phyloP scores from a whole-genome alignment of 805 yeast genomes.

The Ogataea chonburiensis region DNA sequence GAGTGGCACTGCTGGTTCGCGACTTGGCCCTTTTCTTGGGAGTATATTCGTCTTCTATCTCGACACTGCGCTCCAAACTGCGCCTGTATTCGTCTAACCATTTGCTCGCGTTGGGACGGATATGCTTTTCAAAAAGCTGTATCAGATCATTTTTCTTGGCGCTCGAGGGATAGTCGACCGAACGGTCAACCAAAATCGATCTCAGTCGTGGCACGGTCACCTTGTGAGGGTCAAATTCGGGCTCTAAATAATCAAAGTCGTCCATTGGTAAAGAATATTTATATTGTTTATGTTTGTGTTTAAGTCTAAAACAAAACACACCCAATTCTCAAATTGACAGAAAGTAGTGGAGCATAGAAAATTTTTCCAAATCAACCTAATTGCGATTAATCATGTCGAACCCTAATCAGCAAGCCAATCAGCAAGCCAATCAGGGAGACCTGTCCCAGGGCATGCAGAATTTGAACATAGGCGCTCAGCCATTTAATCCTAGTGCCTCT shows the following conservation, averaged over 20 bases:
- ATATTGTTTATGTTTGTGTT: constrained; percentile 8
- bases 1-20: constrained; percentile 4
- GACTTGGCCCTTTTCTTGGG: constrained; percentile 1
- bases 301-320: constrained; percentile 11
- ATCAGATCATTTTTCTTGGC: constrained; percentile 71
- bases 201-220: constrained; percentile 71
- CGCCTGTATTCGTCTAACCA: constrained; percentile 36
- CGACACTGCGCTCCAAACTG: constrained; percentile 5
- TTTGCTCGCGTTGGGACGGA: constrained; percentile 47
- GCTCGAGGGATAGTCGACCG: constrained; percentile 56
- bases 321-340: constrained; percentile 9
- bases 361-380: constrained; percentile 8
- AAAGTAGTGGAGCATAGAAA: constrained; percentile 10
- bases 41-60: constrained; percentile 5
- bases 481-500: constrained; percentile 50
- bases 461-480: constrained; percentile 38
- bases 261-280: too few relatives aligned
- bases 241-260: constrained; percentile 35
- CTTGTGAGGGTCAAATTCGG: constrained; percentile 62
- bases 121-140: constrained; percentile 52
- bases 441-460: constrained; percentile 45
- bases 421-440: constrained; percentile 42
- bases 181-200: constrained; percentile 58
- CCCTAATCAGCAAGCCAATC: constrained; percentile 36
- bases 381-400: constrained; percentile 26